Evolutionary conservation across 257 asterid genomes (phyloP).

Genomic region (Penstemon newberryi): DNA sequence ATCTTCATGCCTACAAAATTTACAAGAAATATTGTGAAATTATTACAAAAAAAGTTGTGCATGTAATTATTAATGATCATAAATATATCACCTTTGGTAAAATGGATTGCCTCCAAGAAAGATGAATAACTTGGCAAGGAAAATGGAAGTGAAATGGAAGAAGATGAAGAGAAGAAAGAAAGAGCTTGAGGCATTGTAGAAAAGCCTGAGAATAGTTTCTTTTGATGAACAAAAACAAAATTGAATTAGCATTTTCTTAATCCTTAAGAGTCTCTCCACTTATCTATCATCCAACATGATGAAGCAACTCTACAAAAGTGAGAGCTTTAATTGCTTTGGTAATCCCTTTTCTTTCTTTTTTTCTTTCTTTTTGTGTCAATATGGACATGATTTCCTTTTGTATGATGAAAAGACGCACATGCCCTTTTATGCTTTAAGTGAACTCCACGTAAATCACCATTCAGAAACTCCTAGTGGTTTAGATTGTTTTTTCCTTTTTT

Average conservation of each 20-base stretch:
- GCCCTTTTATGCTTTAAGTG: constrained; percentile 37
- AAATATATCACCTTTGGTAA: constrained; percentile 51
- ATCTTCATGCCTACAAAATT: constrained; percentile 53
- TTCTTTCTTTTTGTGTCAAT: background rate
- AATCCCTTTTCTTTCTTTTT: constrained; percentile 30
- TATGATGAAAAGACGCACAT: constrained; percentile 20
- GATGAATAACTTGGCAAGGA: constrained; percentile 59
- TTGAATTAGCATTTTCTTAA: constrained; percentile 68
- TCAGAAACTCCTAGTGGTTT: background rate
- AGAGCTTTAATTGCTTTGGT: constrained; percentile 57
- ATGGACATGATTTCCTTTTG: constrained; percentile 25
- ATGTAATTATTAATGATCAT: too few species aligned
- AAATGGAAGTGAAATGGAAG: constrained; percentile 74
- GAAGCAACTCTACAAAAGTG: constrained; percentile 44
- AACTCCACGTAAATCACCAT: constrained; percentile 25
- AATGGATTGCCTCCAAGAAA: constrained; percentile 79
- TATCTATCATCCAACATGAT: constrained; percentile 36
- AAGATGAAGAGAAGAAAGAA: constrained; percentile 67
- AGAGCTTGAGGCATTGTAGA: constrained; percentile 70
- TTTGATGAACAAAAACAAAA: constrained; percentile 31
- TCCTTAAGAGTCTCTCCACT: constrained; percentile 34
- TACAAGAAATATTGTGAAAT: too few species aligned
- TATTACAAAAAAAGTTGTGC: too few species aligned
- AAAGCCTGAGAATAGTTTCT: constrained; percentile 58
- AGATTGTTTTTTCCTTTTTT: too few species aligned